Evolutionary conservation across 2,329 filamentous ascomycete species (phyloP).

Genomic region (Volutella citrinella): DNA sequence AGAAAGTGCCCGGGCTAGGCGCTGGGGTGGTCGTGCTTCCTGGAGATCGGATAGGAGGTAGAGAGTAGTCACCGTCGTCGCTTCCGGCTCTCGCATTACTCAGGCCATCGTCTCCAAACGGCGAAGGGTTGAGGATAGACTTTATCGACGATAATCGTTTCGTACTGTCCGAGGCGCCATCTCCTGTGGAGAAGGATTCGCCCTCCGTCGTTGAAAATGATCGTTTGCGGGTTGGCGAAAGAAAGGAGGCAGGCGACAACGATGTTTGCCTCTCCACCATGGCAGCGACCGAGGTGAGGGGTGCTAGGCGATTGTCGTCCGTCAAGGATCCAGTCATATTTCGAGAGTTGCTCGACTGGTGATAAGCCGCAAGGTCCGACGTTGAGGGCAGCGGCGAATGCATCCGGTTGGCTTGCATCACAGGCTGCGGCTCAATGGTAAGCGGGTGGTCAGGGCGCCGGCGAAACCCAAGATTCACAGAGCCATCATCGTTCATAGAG

Average conservation of each 20-base stretch:
- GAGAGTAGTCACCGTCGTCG: conserved; percentile 37
- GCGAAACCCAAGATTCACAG: conserved; percentile 59
- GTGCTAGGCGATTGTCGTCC: conserved; percentile 58
- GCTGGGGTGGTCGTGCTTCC: conserved; percentile 38
- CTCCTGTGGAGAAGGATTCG: conserved; percentile 37
- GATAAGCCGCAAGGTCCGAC: conserved; percentile 50
- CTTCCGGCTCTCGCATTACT: conserved; percentile 27
- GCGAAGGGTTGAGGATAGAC: conserved; percentile 69
- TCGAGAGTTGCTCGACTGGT: conserved; percentile 41
- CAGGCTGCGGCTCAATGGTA: conserved; percentile 46
- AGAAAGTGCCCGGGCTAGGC: conserved; percentile 39
- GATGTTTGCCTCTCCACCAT: conserved; percentile 53
- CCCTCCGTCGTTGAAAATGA: conserved; percentile 62
- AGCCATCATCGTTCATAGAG: conserved; percentile 60
- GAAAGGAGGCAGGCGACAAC: conserved; percentile 58
- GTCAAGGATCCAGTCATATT: conserved; percentile 40
- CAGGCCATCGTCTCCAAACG: conserved; percentile 23
- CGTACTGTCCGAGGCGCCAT: conserved; percentile 44
- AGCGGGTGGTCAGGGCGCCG: conserved; percentile 44
- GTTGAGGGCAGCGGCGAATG: conserved; percentile 41
- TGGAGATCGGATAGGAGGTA: conserved; percentile 43
- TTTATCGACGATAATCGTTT: conserved; percentile 73
- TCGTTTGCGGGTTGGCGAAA: conserved; percentile 61
- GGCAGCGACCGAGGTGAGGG: conserved; percentile 46
- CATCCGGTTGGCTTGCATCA: conserved; percentile 41